Conservation (phyloP, 2,329 filamentous ascomycete genomes). For the Anthostomella pinea region DNA sequence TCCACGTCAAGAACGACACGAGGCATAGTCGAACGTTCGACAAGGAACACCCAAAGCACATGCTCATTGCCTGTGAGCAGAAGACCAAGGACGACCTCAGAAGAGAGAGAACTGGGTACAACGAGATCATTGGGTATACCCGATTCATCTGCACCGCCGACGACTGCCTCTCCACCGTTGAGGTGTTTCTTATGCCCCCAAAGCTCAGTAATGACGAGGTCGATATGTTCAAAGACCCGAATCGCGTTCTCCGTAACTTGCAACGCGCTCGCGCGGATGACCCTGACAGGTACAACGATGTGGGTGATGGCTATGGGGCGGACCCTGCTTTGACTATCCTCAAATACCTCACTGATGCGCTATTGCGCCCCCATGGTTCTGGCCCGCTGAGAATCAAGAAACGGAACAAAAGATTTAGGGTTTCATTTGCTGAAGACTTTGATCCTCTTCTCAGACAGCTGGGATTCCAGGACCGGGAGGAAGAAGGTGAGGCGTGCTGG, state of each 20-base stretch:
- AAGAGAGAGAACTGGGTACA: conserved; percentile 7
- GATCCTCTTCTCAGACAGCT: conserved; percentile 47
- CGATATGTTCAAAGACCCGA: conserved; percentile 42
- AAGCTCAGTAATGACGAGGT: conserved; percentile 45
- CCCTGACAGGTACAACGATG: conserved; percentile 45
- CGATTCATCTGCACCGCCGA: conserved; percentile 25
- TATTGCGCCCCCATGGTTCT: conserved; percentile 36
- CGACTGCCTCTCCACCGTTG: conserved; percentile 39
- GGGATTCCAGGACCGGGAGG: conserved; percentile 44
- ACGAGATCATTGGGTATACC: conserved; percentile 15
- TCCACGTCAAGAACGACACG: conserved; percentile 25
- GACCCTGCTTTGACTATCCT: conserved; percentile 46
- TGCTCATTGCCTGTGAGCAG: conserved; percentile 23
- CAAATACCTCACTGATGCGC: conserved; percentile 50
- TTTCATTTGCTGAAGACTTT: conserved; percentile 51
- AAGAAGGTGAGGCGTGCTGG: conserved; percentile 39
- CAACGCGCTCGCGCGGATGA: conserved; percentile 41
- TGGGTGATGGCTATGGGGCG: conserved; percentile 38
- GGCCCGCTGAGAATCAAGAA: conserved; percentile 47
- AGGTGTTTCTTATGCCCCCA: conserved; percentile 43
- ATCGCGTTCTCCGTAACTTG: conserved; percentile 42
- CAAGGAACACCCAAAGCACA: conserved; percentile 24
- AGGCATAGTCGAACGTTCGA: conserved; percentile 6
- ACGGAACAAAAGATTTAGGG: conserved; percentile 54
- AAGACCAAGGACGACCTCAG: conserved; percentile 9